phyloP scores from a whole-genome alignment of 306 rosid genomes.

The Cicer arietinum region DNA sequence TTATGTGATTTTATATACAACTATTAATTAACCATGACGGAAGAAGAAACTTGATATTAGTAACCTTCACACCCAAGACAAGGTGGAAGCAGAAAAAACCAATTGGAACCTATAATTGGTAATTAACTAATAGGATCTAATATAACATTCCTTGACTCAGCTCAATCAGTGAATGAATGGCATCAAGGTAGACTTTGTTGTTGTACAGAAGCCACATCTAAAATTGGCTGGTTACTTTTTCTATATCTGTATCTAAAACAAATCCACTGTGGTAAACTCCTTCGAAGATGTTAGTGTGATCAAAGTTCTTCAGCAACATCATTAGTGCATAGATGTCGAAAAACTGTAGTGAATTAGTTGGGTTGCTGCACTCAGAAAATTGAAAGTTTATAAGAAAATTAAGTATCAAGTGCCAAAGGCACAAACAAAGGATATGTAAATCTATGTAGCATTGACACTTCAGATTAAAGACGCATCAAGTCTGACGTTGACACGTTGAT shows the following conservation, averaged over 20 bases:
- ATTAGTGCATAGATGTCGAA: slow-evolving; percentile 36
- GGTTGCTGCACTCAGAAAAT: slow-evolving; percentile 52
- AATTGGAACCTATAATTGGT: slow-evolving; percentile 37
- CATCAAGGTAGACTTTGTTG: background rate
- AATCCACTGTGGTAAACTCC: slow-evolving; percentile 27
- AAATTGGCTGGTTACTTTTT: slow-evolving; percentile 43
- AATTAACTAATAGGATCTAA: slow-evolving; percentile 38
- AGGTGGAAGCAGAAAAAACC: slow-evolving; percentile 42
- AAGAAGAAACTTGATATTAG: slow-evolving; percentile 37
- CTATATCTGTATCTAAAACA: slow-evolving; percentile 25
- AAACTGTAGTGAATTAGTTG: slow-evolving; percentile 48
- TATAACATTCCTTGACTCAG: slow-evolving; percentile 22
- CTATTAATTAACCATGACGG: slow-evolving; percentile 35
- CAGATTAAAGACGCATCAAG: background rate
- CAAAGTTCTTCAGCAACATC: slow-evolving; percentile 51
- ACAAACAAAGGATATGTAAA: too few relatives aligned
- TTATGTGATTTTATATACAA: slow-evolving; percentile 56
- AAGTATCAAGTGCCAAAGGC: too few relatives aligned
- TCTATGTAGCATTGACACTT: background rate
- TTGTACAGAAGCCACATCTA: slow-evolving; percentile 36
- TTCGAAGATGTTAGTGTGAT: slow-evolving; percentile 34
- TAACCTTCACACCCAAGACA: slow-evolving; percentile 53
- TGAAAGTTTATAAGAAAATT: too few relatives aligned
- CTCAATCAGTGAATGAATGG: too few relatives aligned
- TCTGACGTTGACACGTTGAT: background rate